A percentile compares a stretch with the other conserved stretches of the same genome.
phyloP scores from a whole-genome alignment of 768 basidiomycete genomes.

The Amanita fuliginea region DNA sequence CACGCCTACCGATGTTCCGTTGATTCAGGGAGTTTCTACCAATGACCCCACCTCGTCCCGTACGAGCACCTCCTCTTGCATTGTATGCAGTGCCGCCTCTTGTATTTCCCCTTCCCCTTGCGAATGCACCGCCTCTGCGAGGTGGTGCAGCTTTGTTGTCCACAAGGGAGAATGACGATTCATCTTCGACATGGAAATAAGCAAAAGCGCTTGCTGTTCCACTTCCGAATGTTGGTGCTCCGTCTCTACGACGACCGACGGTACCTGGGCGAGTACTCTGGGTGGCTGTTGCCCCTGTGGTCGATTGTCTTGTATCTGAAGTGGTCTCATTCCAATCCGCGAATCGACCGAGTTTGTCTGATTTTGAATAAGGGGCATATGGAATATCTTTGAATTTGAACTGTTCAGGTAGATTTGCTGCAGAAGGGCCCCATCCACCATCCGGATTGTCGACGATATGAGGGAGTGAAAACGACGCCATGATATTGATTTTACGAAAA shows the following conservation, averaged over 20 bases:
- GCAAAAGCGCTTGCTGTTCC: conserved; percentile 87
- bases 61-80: conserved; percentile 33
- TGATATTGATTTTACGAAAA: conserved; percentile 19
- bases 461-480: conserved; percentile 80
- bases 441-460: conserved; percentile 87
- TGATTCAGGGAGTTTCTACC: conserved; percentile 30
- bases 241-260: conserved; percentile 58
- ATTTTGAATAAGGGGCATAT: conserved; percentile 97
- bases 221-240: conserved; percentile 81
- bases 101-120: conserved; percentile 42
- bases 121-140: conserved; percentile 59
- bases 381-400: conserved; percentile 99
- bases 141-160: conserved; percentile 72
- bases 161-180: conserved; percentile 92
- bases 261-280: conserved; percentile 37
- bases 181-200: conserved; percentile 97
- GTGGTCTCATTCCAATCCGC: conserved; percentile 93
- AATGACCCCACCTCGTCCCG: conserved; percentile 33
- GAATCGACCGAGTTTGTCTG: conserved; percentile 94
- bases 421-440: conserved; percentile 86
- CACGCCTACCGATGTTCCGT: conserved; percentile 42
- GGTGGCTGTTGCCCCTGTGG: conserved; percentile 35
- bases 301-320: conserved; percentile 47
- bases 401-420: conserved; percentile 70
- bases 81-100: conserved; percentile 35